Evolutionary conservation across 305 asterid genomes (phyloP), one percentile per base, ranked within the genome.

Genomic region (Fraxinus dipetala): DNA sequence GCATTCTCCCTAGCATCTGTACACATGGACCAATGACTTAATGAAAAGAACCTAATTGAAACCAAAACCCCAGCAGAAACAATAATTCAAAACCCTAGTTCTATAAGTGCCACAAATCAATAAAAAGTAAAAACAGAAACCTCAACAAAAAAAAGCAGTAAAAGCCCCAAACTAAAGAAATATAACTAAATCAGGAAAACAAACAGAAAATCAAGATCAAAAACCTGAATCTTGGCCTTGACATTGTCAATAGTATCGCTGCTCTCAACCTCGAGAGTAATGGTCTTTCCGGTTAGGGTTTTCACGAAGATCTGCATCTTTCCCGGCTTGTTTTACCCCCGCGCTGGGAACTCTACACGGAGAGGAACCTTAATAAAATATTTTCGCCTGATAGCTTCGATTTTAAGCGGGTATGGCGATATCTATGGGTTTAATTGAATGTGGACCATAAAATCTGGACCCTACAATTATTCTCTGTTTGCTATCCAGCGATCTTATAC

Each of bases 271-370:
- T 89, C 92, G 65, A 89, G 92, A 18, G 91, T 87, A 18, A 87
- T 87, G 38, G 92, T 86, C 80, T 87, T 86, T 32, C 90, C 90
- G 3, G 89, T 86, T 32, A 89, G 89, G 75, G 90, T 87, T 85
- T 87, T 87, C 79, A 89, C 92, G 80, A 89, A 89, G 83, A 89
- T 89, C 90, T 89, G 92, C 92, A 87, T 89, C 81, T 63, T 81
- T 20, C 8, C 34, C 70, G 9, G 38, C 31, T 38, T 14, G 40
- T 22, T 38, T 40, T 16, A 69, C 22, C 16, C 22, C 34, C 5
- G 22, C 38, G 6, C 24, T 28, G 5, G 40, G 20, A 69, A 14
- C 14, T 3, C 18, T 11, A 31, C 22, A 3, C 5, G 16, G 6
- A 1, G 72, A 69, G 22, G 9, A 13, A 34, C n/a, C 20, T 1